Conservation (phyloP, 371 early-diverging fungal genomes). For the Saksenaea vasiformis region DNA sequence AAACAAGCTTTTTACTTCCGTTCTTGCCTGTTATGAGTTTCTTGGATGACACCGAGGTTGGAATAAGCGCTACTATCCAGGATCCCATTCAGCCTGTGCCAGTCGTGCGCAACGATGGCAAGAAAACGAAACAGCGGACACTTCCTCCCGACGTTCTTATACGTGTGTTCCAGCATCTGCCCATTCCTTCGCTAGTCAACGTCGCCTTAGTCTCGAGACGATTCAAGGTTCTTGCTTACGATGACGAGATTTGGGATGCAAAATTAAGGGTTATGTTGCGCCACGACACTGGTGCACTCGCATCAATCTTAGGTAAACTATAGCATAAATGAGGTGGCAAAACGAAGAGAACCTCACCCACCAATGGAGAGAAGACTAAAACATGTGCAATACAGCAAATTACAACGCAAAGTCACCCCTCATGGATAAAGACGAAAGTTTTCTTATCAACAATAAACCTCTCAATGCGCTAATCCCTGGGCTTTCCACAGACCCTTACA, state of each 20-base stretch:
- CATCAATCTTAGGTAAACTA: constrained; percentile 27
- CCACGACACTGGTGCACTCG: constrained; percentile 35
- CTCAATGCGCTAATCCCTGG: constrained; percentile 60
- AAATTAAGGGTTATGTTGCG: constrained; percentile 45
- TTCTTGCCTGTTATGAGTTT: constrained; percentile 9
- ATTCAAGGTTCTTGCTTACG: constrained; percentile 65
- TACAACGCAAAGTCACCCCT: constrained; percentile 25
- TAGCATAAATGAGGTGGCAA: neutral
- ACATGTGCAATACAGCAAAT: neutral
- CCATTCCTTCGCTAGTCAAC: constrained; percentile 47
- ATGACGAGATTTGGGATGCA: constrained; percentile 67
- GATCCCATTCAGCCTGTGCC: constrained; percentile 16
- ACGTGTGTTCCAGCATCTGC: constrained; percentile 51
- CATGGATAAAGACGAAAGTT: constrained; percentile 34
- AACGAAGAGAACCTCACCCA: neutral
- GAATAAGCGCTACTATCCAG: neutral
- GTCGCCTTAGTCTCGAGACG: constrained; percentile 59
- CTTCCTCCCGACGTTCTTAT: constrained; percentile 54
- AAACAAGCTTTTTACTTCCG: neutral
- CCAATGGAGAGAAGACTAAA: constrained; percentile 8
- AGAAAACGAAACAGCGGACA: constrained; percentile 4
- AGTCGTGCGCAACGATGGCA: neutral
- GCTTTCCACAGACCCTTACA: constrained; percentile 56
- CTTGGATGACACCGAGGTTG: neutral
- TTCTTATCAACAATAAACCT: constrained; percentile 51